These are phyloP conservation scores for Zhuliangozyma blackwelliae DNA, from an alignment of 1,139 yeast species.

Conservation along the genomic window DNA sequence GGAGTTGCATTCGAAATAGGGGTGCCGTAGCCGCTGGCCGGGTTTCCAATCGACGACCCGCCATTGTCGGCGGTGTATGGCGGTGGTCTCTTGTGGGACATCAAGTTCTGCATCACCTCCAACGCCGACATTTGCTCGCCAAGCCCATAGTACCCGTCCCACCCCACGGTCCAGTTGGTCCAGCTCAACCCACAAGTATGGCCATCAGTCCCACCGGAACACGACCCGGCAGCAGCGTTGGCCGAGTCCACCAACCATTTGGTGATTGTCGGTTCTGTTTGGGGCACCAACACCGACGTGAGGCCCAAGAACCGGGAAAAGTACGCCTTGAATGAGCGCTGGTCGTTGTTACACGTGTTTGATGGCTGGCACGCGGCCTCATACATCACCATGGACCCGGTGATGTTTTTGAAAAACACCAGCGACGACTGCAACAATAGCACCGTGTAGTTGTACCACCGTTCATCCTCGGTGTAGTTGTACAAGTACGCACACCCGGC, in stretches of 20 bases:
- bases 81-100: constrained; percentile 49
- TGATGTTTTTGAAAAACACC: constrained; percentile 51
- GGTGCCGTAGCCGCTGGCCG: constrained; percentile 54
- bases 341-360: constrained; percentile 72
- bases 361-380: constrained; percentile 79
- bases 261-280: constrained; percentile 50
- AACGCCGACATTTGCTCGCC: constrained; percentile 93
- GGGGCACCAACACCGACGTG: constrained; percentile 71
- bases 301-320: constrained; percentile 71
- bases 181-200: constrained; percentile 89
- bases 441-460: constrained; percentile 63
- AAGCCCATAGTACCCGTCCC: constrained; percentile 82
- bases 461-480: constrained; percentile 62
- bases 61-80: constrained; percentile 59
- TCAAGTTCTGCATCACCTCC: constrained; percentile 66
- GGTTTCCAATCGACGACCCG: constrained; percentile 57
- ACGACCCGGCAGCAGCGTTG: constrained; percentile 72
- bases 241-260: constrained; percentile 59
- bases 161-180: constrained; percentile 43
- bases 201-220: constrained; percentile 84
- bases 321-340: constrained; percentile 83
- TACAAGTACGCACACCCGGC: constrained; percentile 82
- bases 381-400: constrained; percentile 49
- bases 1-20: constrained; percentile 36
- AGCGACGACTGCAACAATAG: constrained; percentile 49